Percentiles rank a stretch among this genome's conserved stretches.
These are phyloP conservation scores for Hymenoscyphus fructigenus DNA, from an alignment of 2,329 filamentous ascomycete genomes.

Conservation along the genomic window DNA sequence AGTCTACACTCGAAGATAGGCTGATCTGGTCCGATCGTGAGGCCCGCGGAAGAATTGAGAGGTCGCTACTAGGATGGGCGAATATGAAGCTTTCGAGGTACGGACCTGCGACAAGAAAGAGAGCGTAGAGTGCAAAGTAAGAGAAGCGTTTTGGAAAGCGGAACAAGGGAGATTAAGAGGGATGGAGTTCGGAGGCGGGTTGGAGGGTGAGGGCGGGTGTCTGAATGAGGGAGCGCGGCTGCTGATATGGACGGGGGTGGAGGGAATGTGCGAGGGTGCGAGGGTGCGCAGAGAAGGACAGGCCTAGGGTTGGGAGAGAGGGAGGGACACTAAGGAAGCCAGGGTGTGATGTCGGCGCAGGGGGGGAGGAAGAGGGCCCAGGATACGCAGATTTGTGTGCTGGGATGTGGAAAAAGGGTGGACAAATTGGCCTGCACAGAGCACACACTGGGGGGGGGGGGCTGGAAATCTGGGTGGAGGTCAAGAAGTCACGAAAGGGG, in stretches of 20 bases:
- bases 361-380: not conserved
- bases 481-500: not conserved
- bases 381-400: too few species aligned
- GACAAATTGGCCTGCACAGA: not conserved
- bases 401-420: not conserved
- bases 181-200: constrained; percentile 11
- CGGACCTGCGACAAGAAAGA: constrained; percentile 38
- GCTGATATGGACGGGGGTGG: not conserved
- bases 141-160: constrained; percentile 35
- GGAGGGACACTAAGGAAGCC: not conserved
- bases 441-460: not conserved
- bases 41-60: not conserved
- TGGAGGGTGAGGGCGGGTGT: not conserved
- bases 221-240: constrained; percentile 9
- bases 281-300: not conserved
- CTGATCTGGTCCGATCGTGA: not conserved
- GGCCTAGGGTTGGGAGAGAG: not conserved
- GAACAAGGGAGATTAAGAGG: constrained; percentile 35
- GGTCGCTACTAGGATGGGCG: constrained; percentile 22
- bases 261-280: too few species aligned
- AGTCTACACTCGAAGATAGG: not conserved
- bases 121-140: constrained; percentile 33
- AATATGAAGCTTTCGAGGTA: constrained; percentile 35
- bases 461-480: not conserved
- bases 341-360: not conserved